Percentiles rank a stretch among this genome's conserved stretches.
Evolutionary conservation across 805 yeast genomes (phyloP).

Genomic region (Candida ortonii): DNA sequence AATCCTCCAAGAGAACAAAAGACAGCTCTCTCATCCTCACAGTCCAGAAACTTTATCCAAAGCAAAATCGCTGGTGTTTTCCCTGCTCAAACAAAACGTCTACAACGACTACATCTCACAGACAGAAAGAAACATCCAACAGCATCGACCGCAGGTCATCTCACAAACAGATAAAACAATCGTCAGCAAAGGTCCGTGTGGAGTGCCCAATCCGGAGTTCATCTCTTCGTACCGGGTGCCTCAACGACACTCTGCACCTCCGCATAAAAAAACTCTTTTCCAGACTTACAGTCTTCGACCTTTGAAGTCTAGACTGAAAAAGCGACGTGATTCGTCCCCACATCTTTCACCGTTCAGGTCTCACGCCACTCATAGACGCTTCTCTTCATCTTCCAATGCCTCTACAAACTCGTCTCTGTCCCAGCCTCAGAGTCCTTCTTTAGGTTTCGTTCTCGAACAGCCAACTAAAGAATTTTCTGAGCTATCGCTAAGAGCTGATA

Average conservation of each 20-base stretch:
- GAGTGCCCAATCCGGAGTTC: constrained; percentile 9
- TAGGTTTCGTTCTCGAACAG: constrained; percentile 7
- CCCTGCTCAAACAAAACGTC: constrained; percentile 22
- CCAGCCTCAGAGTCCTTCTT: constrained; percentile 10
- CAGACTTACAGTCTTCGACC: constrained; percentile 11
- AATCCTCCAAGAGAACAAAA: constrained; percentile 26
- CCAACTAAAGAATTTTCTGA: constrained; percentile 7
- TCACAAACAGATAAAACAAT: neutral
- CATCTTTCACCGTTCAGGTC: constrained; percentile 12
- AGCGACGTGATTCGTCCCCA: constrained; percentile 6
- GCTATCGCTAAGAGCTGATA: constrained; percentile 3
- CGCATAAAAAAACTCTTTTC: constrained; percentile 5
- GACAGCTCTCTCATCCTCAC: constrained; percentile 10
- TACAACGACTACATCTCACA: constrained; percentile 19
- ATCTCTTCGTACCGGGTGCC: neutral
- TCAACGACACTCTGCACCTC: neutral
- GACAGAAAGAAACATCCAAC: constrained; percentile 9
- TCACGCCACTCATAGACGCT: constrained; percentile 5
- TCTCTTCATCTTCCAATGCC: constrained; percentile 11
- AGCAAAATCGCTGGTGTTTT: constrained; percentile 19
- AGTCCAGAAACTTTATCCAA: constrained; percentile 16
- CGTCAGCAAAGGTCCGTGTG: constrained; percentile 10
- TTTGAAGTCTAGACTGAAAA: constrained; percentile 13
- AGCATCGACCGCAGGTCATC: neutral
- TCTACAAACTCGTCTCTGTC: constrained; percentile 7